phyloP scores from a whole-genome alignment of 768 basidiomycete genomes.

The Rhodotorula kratochvilovae region DNA sequence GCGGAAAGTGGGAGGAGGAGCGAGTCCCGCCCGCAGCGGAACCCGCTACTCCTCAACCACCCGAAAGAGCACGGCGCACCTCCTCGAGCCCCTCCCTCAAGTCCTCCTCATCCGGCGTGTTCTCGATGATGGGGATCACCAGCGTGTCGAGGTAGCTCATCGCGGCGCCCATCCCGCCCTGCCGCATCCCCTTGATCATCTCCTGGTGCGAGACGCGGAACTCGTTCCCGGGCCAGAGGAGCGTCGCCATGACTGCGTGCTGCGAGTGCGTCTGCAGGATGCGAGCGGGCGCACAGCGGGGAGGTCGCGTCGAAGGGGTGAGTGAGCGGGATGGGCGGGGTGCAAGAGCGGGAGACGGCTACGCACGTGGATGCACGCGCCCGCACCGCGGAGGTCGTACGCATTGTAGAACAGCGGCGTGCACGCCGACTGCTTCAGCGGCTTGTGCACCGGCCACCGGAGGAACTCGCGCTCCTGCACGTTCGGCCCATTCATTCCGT shows the following conservation, averaged over 20 bases:
- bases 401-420: conserved; percentile 91
- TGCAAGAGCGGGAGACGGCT: not conserved
- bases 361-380: conserved; percentile 69
- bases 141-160: conserved; percentile 80
- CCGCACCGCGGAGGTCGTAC: conserved; percentile 70
- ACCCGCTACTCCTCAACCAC: no score
- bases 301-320: not conserved
- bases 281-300: not conserved
- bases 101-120: conserved; percentile 85
- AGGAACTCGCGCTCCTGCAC: conserved; percentile 66
- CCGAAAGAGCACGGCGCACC: conserved; percentile 39
- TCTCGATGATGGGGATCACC: conserved; percentile 80
- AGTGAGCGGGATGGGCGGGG: not conserved
- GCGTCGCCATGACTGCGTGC: conserved; percentile 80
- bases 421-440: conserved; percentile 77
- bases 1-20: not conserved
- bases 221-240: conserved; percentile 65
- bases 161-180: conserved; percentile 69
- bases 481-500: no score
- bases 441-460: conserved; percentile 62
- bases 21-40: no score
- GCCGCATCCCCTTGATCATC: conserved; percentile 88
- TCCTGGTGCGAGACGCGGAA: conserved; percentile 85
- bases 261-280: conserved; percentile 65
- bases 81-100: conserved; percentile 81